Conservation (phyloP, 805 yeast genomes). For the Dipodascus geniculatus region DNA sequence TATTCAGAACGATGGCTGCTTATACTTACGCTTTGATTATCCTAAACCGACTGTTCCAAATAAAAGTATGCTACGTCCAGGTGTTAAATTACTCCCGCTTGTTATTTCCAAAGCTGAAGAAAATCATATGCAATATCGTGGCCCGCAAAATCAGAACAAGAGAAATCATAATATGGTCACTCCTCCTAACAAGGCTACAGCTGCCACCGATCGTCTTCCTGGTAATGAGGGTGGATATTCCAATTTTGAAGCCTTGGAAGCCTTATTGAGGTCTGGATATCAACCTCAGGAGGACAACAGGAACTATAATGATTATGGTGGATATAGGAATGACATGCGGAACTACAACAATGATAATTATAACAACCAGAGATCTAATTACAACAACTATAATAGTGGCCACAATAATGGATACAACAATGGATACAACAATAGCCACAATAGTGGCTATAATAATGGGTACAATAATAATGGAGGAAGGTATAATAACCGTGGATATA, state of each 20-base stretch:
- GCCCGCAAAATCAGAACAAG: slow-evolving; percentile 22
- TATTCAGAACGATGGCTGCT: slow-evolving; percentile 30
- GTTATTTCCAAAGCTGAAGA: slow-evolving; percentile 60
- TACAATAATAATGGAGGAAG: slow-evolving; percentile 5
- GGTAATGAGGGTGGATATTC: slow-evolving; percentile 16
- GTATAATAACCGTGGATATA: slow-evolving; percentile 3
- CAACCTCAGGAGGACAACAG: slow-evolving; percentile 2
- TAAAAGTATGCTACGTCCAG: slow-evolving; percentile 77
- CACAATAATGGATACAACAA: slow-evolving; percentile 6
- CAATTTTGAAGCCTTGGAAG: slow-evolving; percentile 3
- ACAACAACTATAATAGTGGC: slow-evolving; percentile 9
- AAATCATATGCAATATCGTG: slow-evolving; percentile 44
- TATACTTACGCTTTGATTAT: slow-evolving; percentile 43
- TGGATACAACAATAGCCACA: slow-evolving; percentile 11
- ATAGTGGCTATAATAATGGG: slow-evolving; percentile 10
- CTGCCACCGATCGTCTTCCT: slow-evolving; percentile 11
- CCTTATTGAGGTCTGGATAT: neutral
- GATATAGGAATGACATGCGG: slow-evolving; percentile 2
- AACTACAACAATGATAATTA: slow-evolving; percentile 4
- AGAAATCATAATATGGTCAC: slow-evolving; percentile 17
- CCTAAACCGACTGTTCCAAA: slow-evolving; percentile 44
- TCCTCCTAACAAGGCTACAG: slow-evolving; percentile 10
- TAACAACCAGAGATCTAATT: slow-evolving; percentile 2
- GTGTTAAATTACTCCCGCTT: slow-evolving; percentile 51
- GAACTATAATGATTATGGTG: slow-evolving; percentile 8